These are phyloP conservation scores for Saccharomycopsis fermentans DNA, from an alignment of 805 yeast genomes.

Conservation along the genomic window DNA sequence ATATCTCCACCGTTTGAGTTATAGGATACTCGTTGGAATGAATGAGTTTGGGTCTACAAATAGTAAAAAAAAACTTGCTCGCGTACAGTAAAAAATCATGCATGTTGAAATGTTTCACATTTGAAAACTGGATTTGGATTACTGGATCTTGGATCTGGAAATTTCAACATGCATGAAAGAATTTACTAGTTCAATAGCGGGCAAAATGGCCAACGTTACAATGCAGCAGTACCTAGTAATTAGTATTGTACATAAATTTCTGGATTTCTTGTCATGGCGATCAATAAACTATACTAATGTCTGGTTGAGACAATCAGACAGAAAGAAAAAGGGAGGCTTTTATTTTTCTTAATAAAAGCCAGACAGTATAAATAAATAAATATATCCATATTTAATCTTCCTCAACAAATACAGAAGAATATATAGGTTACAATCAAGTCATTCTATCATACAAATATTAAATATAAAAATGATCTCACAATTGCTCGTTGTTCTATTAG, in stretches of 20 bases:
- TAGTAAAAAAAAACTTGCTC: neutral
- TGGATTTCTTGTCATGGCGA: neutral
- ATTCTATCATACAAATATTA: neutral
- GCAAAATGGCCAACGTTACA: no score
- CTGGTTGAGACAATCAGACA: neutral
- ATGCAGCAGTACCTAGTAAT: no score
- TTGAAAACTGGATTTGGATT: neutral
- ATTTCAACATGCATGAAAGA: neutral
- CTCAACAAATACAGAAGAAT: neutral
- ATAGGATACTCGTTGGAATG: no score
- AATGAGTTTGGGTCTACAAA: no score
- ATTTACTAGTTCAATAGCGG: neutral
- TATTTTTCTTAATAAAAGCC: neutral
- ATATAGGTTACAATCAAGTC: no score
- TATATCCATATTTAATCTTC: neutral
- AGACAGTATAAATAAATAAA: neutral
- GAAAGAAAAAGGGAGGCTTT: neutral
- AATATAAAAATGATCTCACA: neutral
- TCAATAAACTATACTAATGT: neutral
- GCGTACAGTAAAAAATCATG: neutral
- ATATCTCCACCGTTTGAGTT: no score
- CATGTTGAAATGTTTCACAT: neutral
- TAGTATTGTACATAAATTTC: neutral
- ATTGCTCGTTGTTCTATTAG: neutral
- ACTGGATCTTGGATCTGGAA: neutral